Conservation (phyloP, 2,329 filamentous ascomycete genomes). For the Fusarium goolgardi region DNA sequence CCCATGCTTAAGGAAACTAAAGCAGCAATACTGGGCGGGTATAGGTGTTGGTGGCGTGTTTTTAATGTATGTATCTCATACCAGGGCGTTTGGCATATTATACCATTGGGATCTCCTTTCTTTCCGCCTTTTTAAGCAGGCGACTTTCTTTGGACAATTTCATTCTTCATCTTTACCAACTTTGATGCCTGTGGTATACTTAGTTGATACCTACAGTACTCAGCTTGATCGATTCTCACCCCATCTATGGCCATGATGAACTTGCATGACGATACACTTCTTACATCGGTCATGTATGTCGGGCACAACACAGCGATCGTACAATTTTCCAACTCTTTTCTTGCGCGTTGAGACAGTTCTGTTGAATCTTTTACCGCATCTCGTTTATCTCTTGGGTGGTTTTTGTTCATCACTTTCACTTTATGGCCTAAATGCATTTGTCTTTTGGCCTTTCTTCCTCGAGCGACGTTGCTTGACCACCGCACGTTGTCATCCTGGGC, state of each 20-base stretch:
- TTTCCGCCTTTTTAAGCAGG: slow-evolving; percentile 36
- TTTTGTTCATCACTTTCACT: slow-evolving; percentile 46
- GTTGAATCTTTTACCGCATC: slow-evolving; percentile 48
- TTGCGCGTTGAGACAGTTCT: slow-evolving; percentile 42
- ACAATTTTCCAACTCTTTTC: slow-evolving; percentile 49
- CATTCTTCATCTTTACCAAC: slow-evolving; percentile 47
- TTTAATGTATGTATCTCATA: slow-evolving; percentile 43
- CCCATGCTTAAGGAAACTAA: slow-evolving; percentile 46
- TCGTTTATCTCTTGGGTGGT: slow-evolving; percentile 47
- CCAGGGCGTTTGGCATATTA: slow-evolving; percentile 53
- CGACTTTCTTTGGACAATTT: slow-evolving; percentile 37
- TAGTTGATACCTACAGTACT: slow-evolving; percentile 1
- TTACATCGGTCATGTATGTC: slow-evolving; percentile 69
- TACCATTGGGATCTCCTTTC: slow-evolving; percentile 52
- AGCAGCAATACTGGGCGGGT: slow-evolving; percentile 18
- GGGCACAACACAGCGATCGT: slow-evolving; percentile 71
- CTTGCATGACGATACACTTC: slow-evolving; percentile 67
- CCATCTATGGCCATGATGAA: slow-evolving; percentile 61
- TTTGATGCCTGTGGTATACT: slow-evolving; percentile 34
- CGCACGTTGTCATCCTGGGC: slow-evolving; percentile 39
- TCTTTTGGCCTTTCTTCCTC: slow-evolving; percentile 38
- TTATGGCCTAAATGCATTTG: slow-evolving; percentile 33
- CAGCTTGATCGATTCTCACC: slow-evolving; percentile 32
- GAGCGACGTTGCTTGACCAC: slow-evolving; percentile 42
- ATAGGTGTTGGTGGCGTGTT: slow-evolving; percentile 40